Percentiles rank a stretch among this genome's conserved stretches.
Conservation (phyloP, 192 early-diverging fungal species). For the Podila clonocystis region DNA sequence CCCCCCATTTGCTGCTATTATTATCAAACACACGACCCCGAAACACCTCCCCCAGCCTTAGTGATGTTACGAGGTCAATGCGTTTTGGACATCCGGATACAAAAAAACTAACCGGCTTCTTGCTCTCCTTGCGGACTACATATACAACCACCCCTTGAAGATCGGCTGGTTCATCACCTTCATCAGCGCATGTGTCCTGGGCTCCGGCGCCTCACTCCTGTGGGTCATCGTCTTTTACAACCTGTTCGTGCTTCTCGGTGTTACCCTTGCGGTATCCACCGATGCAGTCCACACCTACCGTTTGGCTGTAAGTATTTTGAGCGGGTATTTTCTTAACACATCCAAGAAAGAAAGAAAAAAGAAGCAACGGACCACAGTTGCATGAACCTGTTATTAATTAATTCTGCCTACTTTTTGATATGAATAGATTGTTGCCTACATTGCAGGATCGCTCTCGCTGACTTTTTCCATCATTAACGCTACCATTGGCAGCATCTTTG, state of each 20-base stretch:
- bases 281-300: conserved; percentile 46
- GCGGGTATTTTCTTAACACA: not conserved
- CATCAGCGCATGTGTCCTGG: conserved; percentile 30
- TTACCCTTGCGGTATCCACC: conserved; percentile 34
- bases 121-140: too few relatives aligned
- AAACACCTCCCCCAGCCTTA: too few relatives aligned
- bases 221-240: conserved; percentile 60
- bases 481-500: not conserved
- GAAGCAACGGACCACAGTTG: not conserved
- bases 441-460: conserved; percentile 23
- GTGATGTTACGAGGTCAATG: too few relatives aligned
- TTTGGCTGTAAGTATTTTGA: conserved; percentile 28
- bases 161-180: conserved; percentile 60
- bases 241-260: conserved; percentile 46
- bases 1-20: too few relatives aligned
- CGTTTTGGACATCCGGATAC: too few relatives aligned
- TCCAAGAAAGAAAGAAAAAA: not conserved
- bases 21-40: too few relatives aligned
- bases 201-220: conserved; percentile 2
- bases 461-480: conserved; percentile 3
- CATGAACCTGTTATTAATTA: conserved; percentile 1
- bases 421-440: conserved; percentile 43
- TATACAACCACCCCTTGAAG: conserved; percentile 11
- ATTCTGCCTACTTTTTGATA: not conserved
- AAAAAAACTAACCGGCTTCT: too few relatives aligned